phyloP scores from a whole-genome alignment of 768 basidiomycete species.

The Boletus rubroflammeus region DNA sequence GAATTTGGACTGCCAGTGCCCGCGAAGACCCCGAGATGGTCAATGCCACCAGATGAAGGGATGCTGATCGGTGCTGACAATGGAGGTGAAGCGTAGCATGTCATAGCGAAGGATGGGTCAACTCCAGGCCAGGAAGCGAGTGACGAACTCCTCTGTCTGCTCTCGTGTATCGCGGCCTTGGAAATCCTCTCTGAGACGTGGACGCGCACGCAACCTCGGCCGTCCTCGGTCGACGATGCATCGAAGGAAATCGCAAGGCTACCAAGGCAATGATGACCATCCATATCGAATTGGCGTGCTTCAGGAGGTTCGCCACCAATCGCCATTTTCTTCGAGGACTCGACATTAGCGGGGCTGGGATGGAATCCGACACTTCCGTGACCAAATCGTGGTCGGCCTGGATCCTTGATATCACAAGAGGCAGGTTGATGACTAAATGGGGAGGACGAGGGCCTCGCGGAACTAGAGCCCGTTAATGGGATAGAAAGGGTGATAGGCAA shows the following conservation, averaged over 20 bases:
- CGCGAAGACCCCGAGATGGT: slow-evolving; percentile 53
- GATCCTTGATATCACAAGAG: slow-evolving; percentile 47
- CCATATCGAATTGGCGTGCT: slow-evolving; percentile 52
- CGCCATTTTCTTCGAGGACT: slow-evolving; percentile 26
- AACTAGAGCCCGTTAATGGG: slow-evolving; percentile 38
- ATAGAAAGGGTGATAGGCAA: slow-evolving; percentile 55
- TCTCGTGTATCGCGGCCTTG: slow-evolving; percentile 9
- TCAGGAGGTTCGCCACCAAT: slow-evolving; percentile 34
- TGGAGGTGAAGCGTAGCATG: slow-evolving; percentile 30
- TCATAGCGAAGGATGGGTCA: slow-evolving; percentile 16
- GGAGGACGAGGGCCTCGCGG: slow-evolving; percentile 38
- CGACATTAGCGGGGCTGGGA: slow-evolving; percentile 41
- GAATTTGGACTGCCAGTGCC: slow-evolving; percentile 42
- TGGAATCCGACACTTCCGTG: slow-evolving; percentile 42
- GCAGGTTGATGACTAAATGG: slow-evolving; percentile 43
- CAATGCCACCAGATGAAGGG: slow-evolving; percentile 34
- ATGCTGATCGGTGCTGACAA: slow-evolving; percentile 37
- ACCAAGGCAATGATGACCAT: slow-evolving; percentile 44
- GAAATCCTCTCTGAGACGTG: slow-evolving; percentile 49
- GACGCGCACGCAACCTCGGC: slow-evolving; percentile 71
- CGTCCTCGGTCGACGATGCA: slow-evolving; percentile 56
- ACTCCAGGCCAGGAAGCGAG: slow-evolving; percentile 27
- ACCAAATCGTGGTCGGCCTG: slow-evolving; percentile 49
- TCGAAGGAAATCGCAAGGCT: slow-evolving; percentile 75
- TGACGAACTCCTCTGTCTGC: slow-evolving; percentile 17